A percentile compares a stretch with the other conserved stretches of the same genome.
Evolutionary conservation across 2,329 filamentous ascomycete species (phyloP).

Genomic region (Colletotrichum agaves): DNA sequence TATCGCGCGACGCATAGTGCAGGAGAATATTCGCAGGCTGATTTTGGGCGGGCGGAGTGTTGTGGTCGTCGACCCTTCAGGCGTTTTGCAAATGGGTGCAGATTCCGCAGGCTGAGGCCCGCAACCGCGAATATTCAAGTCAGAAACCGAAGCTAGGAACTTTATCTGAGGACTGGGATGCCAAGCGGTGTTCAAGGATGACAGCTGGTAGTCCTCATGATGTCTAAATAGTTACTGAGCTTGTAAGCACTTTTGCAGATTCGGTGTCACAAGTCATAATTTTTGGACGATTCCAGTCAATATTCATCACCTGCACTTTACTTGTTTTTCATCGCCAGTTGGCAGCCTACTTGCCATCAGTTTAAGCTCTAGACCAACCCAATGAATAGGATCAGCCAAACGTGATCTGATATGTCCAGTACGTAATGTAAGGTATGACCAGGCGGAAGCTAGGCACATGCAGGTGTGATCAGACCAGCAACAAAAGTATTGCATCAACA

Average conservation of each 20-base stretch:
- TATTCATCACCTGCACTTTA: too few relatives aligned
- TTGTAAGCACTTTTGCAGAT: not conserved
- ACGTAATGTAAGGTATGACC: too few relatives aligned
- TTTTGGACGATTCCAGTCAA: too few relatives aligned
- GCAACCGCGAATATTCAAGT: conserved; percentile 40
- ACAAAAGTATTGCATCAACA: too few relatives aligned
- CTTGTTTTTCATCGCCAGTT: too few relatives aligned
- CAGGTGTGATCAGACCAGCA: too few relatives aligned
- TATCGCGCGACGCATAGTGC: conserved; percentile 45
- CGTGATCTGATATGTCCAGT: too few relatives aligned
- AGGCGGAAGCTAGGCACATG: too few relatives aligned
- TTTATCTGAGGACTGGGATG: conserved; percentile 46
- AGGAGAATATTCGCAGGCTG: conserved; percentile 43
- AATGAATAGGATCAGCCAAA: too few relatives aligned
- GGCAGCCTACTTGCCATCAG: too few relatives aligned
- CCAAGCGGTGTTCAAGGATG: conserved; percentile 41
- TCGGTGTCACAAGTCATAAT: too few relatives aligned
- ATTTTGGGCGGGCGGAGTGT: conserved; percentile 42
- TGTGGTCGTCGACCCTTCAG: conserved; percentile 45
- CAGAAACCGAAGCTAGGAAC: conserved; percentile 43
- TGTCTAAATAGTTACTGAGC: not conserved
- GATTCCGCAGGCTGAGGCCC: conserved; percentile 24
- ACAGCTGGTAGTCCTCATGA: conserved; percentile 35
- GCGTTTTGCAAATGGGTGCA: conserved; percentile 41
- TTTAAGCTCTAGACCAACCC: too few relatives aligned